Conservation (phyloP, 2,329 filamentous ascomycete genomes). For the Fusarium torulosum region DNA sequence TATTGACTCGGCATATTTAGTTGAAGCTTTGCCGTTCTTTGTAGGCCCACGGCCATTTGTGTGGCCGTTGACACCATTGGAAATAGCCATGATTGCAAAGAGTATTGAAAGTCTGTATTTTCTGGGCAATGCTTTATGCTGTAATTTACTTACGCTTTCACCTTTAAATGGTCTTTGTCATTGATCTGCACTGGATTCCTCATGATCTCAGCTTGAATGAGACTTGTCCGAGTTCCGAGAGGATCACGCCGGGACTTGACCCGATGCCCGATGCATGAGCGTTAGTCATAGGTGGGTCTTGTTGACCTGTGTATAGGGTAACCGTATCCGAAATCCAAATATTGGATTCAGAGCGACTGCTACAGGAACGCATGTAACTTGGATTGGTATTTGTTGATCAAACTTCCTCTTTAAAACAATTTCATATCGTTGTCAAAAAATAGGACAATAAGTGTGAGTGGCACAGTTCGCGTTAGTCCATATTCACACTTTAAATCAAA, state of each 20-base stretch:
- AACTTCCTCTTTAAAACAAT: no score
- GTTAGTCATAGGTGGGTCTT: background rate
- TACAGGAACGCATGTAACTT: no score
- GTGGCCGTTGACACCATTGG: constrained; percentile 3
- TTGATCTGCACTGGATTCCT: background rate
- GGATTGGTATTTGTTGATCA: no score
- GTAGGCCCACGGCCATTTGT: constrained; percentile 5
- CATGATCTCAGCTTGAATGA: background rate
- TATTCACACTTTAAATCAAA: no score
- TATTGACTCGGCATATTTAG: background rate
- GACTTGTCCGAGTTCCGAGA: background rate
- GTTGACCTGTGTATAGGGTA: no score
- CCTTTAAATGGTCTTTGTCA: constrained; percentile 6
- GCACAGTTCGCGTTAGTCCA: no score
- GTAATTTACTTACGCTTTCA: background rate
- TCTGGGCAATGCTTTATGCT: no score
- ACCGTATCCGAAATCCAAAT: no score
- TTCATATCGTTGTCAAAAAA: no score
- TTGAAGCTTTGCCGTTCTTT: background rate
- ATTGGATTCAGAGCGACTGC: no score
- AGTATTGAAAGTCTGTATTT: background rate
- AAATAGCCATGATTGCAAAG: constrained; percentile 1
- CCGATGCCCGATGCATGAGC: constrained; percentile 7
- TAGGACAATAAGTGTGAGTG: no score
- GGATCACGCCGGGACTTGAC: constrained; percentile 3